phyloP scores from a whole-genome alignment of 2,329 filamentous ascomycete genomes.

The Xylariales sp. region DNA sequence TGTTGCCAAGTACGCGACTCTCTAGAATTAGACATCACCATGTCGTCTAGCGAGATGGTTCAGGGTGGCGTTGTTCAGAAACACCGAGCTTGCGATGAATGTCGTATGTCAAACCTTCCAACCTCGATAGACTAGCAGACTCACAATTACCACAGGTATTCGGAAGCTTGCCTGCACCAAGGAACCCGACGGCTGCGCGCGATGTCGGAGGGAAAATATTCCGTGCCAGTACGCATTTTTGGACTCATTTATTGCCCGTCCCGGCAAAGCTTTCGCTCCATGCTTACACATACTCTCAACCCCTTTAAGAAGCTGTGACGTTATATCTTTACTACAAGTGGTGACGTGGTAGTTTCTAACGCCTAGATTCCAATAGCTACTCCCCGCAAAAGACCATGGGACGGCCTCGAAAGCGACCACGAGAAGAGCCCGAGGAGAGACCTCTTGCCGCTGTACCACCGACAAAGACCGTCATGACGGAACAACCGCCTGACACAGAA shows the following conservation, averaged over 20 bases:
- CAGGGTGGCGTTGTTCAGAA: constrained; percentile 53
- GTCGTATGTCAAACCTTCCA: constrained; percentile 62
- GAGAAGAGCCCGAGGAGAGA: constrained; percentile 43
- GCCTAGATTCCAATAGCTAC: constrained; percentile 53
- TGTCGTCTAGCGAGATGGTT: constrained; percentile 30
- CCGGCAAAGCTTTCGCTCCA: neutral
- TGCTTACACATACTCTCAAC: neutral
- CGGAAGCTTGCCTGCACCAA: constrained; percentile 75
- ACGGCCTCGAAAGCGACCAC: constrained; percentile 68
- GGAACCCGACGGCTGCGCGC: constrained; percentile 67
- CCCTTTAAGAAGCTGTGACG: too few relatives aligned
- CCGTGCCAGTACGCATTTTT: constrained; percentile 56
- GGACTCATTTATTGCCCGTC: neutral
- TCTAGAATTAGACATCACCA: constrained; percentile 6
- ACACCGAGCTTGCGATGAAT: constrained; percentile 74
- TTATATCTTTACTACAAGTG: neutral
- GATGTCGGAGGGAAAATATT: constrained; percentile 68
- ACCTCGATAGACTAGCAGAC: constrained; percentile 2
- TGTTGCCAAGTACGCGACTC: constrained; percentile 4
- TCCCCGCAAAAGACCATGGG: constrained; percentile 75
- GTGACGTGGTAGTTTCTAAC: constrained; percentile 10
- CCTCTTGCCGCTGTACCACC: constrained; percentile 26
- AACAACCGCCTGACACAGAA: constrained; percentile 43
- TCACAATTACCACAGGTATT: constrained; percentile 57
- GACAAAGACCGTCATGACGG: constrained; percentile 45